A percentile compares a stretch with the other conserved stretches of the same genome.
These are phyloP conservation scores for Elasticomyces elasticus DNA, from an alignment of 495 filamentous ascomycete species.

Conservation along the genomic window DNA sequence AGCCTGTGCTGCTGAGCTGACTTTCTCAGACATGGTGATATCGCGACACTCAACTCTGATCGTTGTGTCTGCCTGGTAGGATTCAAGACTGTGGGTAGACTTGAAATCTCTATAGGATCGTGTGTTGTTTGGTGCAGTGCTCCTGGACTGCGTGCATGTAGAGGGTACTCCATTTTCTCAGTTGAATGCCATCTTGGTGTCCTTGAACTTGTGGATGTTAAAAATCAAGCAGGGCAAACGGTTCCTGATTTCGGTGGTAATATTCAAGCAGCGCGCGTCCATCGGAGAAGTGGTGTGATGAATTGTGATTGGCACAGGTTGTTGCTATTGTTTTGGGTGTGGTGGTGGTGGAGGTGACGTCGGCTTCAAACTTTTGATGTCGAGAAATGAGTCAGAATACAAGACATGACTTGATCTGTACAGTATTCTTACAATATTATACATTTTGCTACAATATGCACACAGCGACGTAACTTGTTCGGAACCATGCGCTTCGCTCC, in stretches of 20 bases:
- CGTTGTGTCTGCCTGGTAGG: not conserved
- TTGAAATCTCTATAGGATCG: not conserved
- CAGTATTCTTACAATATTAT: too few species aligned
- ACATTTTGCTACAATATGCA: too few species aligned
- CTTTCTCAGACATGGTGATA: not conserved
- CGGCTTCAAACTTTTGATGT: too few species aligned
- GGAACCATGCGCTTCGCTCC: not conserved
- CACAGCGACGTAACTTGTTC: too few species aligned
- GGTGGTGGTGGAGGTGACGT: too few species aligned
- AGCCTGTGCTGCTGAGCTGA: slow-evolving; percentile 1
- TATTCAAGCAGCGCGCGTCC: not conserved
- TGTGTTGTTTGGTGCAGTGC: not conserved
- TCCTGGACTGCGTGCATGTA: not conserved
- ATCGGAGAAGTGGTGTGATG: not conserved
- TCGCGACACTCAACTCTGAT: not conserved
- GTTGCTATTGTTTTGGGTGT: too few species aligned
- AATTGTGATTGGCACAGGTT: not conserved
- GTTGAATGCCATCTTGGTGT: not conserved
- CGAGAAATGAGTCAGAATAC: too few species aligned
- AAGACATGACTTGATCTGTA: too few species aligned
- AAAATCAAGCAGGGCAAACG: not conserved
- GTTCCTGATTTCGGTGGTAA: not conserved
- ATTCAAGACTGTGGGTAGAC: not conserved
- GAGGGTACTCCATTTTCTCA: not conserved
- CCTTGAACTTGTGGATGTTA: not conserved